Evolutionary conservation across 192 early-diverging fungal genomes (phyloP).

Genomic region (Coemansia javaensis): DNA sequence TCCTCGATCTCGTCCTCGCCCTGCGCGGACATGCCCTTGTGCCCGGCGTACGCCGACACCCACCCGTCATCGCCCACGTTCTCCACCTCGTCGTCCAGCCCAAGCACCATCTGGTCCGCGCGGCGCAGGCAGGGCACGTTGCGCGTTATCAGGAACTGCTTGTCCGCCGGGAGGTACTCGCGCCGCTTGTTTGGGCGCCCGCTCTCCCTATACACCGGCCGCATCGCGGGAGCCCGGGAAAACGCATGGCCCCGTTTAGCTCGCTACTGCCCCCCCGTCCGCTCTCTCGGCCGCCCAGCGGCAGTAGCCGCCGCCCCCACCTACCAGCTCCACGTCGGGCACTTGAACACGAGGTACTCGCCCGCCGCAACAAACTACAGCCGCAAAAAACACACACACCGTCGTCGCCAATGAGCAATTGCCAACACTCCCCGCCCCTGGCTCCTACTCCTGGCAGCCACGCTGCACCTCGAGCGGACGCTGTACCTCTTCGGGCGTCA

Average conservation of each 20-base stretch:
- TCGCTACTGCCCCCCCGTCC: too few species aligned
- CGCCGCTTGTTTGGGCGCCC: constrained; percentile 71
- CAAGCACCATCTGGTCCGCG: constrained; percentile 52
- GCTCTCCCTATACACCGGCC: constrained; percentile 53
- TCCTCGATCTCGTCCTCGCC: constrained; percentile 54
- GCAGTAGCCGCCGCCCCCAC: not conserved
- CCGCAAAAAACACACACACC: constrained; percentile 10
- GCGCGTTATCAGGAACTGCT: constrained; percentile 92
- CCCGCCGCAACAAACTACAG: constrained; percentile 87
- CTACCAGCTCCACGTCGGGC: constrained; percentile 94
- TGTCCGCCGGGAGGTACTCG: constrained; percentile 77
- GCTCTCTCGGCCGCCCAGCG: too few species aligned
- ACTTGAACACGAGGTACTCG: constrained; percentile 97
- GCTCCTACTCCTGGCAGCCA: too few species aligned
- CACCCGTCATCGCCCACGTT: constrained; percentile 70
- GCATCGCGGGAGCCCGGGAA: too few species aligned
- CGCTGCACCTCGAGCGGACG: too few species aligned
- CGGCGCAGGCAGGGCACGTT: constrained; percentile 91
- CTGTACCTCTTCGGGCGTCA: constrained; percentile 95
- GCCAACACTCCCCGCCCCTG: too few species aligned
- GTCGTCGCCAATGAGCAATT: too few species aligned
- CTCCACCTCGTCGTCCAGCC: constrained; percentile 51
- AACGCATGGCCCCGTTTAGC: too few species aligned
- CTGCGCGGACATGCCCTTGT: constrained; percentile 30
- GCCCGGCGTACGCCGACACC: constrained; percentile 77